Conservation (phyloP, 345 rosid species). For the Psidium guajava region DNA sequence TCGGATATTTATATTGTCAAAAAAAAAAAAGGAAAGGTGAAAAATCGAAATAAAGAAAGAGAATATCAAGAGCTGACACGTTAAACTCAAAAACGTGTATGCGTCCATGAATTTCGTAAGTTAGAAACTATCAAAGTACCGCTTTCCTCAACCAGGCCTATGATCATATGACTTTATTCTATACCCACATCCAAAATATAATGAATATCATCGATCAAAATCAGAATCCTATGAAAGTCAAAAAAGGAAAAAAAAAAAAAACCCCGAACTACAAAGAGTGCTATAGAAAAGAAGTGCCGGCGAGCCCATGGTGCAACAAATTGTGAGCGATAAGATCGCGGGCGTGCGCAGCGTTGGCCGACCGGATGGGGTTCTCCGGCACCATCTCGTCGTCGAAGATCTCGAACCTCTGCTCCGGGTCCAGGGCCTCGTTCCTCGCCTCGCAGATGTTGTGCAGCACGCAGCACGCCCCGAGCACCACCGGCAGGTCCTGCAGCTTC, state of each 20-base stretch:
- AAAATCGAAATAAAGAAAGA: background rate
- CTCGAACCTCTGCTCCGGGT: slow-evolving; percentile 14
- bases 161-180: background rate
- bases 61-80: background rate
- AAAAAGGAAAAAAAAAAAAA: background rate
- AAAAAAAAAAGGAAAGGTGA: background rate
- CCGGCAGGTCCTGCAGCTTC: slow-evolving; percentile 43
- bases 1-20: background rate
- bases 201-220: background rate
- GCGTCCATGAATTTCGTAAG: background rate
- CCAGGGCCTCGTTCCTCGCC: slow-evolving; percentile 28
- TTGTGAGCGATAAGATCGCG: slow-evolving; percentile 46
- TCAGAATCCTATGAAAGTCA: background rate
- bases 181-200: background rate
- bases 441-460: slow-evolving; percentile 46
- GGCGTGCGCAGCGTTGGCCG: slow-evolving; percentile 16
- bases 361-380: slow-evolving; percentile 16
- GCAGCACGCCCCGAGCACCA: slow-evolving; percentile 44
- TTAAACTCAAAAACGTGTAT: background rate
- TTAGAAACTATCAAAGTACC: background rate
- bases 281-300: background rate
- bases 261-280: background rate
- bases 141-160: background rate
- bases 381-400: slow-evolving; percentile 31
- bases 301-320: slow-evolving; percentile 29